Evolutionary conservation across 1,284 basidiomycete genomes (phyloP).

Genomic region (Tausonia pullulans): DNA sequence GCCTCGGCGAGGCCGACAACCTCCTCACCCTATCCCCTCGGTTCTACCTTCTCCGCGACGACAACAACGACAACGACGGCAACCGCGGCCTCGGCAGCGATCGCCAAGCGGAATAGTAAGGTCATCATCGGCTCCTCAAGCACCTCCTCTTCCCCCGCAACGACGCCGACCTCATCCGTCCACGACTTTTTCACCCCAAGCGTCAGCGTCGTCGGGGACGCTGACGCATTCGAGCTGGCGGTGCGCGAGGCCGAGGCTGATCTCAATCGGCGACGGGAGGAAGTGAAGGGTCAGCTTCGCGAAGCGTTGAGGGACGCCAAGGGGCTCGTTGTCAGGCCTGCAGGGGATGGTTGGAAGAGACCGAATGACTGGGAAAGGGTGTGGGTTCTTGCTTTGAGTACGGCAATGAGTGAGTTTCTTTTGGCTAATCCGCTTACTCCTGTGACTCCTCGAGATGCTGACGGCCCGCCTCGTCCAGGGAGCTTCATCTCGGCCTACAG

Average conservation of each 20-base stretch:
- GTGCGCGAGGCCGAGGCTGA: too few species aligned
- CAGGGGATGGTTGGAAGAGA: conserved; percentile 62
- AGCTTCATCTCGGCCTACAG: conserved; percentile 65
- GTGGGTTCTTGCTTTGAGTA: conserved; percentile 57
- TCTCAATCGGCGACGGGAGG: neutral
- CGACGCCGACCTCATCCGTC: neutral
- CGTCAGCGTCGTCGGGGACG: neutral
- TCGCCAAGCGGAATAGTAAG: neutral
- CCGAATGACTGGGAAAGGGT: conserved; percentile 57
- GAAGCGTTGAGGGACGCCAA: conserved; percentile 43
- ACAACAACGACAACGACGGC: neutral
- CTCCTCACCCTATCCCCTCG: neutral
- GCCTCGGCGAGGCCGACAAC: neutral
- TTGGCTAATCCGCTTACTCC: too few species aligned
- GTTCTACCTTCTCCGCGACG: neutral
- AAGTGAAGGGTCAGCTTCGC: conserved; percentile 39
- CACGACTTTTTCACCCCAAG: neutral
- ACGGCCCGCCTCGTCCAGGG: conserved; percentile 39
- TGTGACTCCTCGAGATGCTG: too few species aligned
- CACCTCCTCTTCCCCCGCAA: neutral
- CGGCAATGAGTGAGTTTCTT: conserved; percentile 56
- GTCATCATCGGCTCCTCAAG: neutral
- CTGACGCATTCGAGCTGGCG: too few species aligned
- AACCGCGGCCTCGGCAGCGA: neutral
- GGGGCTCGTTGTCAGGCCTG: conserved; percentile 71